Conservation (phyloP, 495 filamentous ascomycete species). For the Aspergillus wentii region DNA sequence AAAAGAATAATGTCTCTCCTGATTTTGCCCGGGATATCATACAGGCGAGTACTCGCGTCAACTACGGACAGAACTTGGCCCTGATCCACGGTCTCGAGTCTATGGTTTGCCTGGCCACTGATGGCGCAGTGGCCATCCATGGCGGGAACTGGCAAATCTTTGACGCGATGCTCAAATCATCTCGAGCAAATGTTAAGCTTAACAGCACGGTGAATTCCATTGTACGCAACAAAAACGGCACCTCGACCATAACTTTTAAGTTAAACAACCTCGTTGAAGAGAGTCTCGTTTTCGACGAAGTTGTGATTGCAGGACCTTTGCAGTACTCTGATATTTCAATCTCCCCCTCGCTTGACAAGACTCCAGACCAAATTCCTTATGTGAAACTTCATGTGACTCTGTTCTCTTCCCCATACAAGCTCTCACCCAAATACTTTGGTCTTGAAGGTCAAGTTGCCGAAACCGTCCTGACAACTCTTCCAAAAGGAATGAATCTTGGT, state of each 20-base stretch:
- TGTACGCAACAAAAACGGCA: slow-evolving; percentile 37
- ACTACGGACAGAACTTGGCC: slow-evolving; percentile 86
- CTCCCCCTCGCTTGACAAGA: slow-evolving; percentile 43
- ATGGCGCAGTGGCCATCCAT: slow-evolving; percentile 71
- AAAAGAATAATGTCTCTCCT: slow-evolving; percentile 58
- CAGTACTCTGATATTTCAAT: slow-evolving; percentile 69
- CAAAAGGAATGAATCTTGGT: slow-evolving; percentile 45
- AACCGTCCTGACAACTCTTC: slow-evolving; percentile 78
- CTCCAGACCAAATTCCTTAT: slow-evolving; percentile 72
- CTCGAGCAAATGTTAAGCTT: slow-evolving; percentile 56
- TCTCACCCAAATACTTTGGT: slow-evolving; percentile 67
- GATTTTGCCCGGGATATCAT: slow-evolving; percentile 78
- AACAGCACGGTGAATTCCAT: slow-evolving; percentile 67
- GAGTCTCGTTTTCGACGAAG: slow-evolving; percentile 60
- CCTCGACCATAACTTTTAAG: slow-evolving; percentile 47
- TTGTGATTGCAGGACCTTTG: slow-evolving; percentile 73
- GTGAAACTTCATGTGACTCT: slow-evolving; percentile 83
- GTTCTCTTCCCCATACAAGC: slow-evolving; percentile 67
- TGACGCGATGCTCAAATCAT: slow-evolving; percentile 64
- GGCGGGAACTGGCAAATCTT: slow-evolving; percentile 98
- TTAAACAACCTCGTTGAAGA: slow-evolving; percentile 14
- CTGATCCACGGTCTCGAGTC: slow-evolving; percentile 85
- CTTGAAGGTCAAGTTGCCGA: slow-evolving; percentile 58
- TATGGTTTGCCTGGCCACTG: slow-evolving; percentile 90
- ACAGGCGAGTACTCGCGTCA: slow-evolving; percentile 89